Base-by-base conservation (phyloP, 2,329 filamentous ascomycete genomes). In the Botrytis medusae region DNA sequence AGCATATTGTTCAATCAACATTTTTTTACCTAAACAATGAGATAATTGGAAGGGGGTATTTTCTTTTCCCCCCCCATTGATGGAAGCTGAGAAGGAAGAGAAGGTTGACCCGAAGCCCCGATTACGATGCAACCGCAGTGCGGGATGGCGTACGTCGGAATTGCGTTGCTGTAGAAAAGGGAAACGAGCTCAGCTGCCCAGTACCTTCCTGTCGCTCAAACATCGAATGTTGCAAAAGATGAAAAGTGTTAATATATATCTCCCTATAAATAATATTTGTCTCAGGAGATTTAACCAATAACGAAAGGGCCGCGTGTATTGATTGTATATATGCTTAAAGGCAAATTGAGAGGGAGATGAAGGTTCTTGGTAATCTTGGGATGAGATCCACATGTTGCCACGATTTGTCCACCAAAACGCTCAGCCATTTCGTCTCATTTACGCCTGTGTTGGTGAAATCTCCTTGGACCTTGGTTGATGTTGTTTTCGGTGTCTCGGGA, bases 331-430 rank as follows among this genome's bases (percentile, higher is more conserved):
- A 37, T 37, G 12, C 22, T 32, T 12, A 67, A n/a, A 34, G 20
- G 42, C 1, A 48, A 48, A 48, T 51, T 54, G 46, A 68, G 34
- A 54, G 25, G 22, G 63, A 67, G 32, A 67, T 65, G 46, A 67
- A 54, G 12, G 46, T 54, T 54, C 64, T 68, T 68, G 46, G 46
- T 68, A 68, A 68, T 68, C 46, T 68, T 68, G 64, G 64, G 64
- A 54, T n/a, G 51, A 54, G 64, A 54, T 68, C 64, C 64, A 68
- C 64, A 68, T 68, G 32, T 40, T 67, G 63, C 44, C 63, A 51
- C 62, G 40, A 64, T 46, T 37, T 37, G 64, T 20, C 46, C 64
- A 67, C 14, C 64, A 14, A 67, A 14, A 67, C 14, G 64, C 32
- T 54, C 64, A 67, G 46, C 46, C 46, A 67, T 68, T 40, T 54